Percentiles rank a stretch among this genome's conserved stretches.
phyloP scores from a whole-genome alignment of 2,329 filamentous ascomycete species.

The Diplocarpon mali region DNA sequence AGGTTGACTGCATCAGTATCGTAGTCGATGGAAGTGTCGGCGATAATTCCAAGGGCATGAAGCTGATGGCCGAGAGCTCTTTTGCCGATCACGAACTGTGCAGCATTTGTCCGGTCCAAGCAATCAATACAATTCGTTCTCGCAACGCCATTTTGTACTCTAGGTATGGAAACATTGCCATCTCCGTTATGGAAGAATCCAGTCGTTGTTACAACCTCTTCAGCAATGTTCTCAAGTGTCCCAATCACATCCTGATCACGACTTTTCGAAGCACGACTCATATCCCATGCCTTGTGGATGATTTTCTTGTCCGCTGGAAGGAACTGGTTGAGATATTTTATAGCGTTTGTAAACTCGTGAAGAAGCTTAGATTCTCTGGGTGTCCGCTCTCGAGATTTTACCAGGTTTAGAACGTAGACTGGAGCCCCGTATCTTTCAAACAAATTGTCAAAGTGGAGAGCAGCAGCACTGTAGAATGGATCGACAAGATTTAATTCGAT shows the following conservation, averaged over 20 bases:
- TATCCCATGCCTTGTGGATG: constrained; percentile 92
- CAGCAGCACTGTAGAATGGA: constrained; percentile 88
- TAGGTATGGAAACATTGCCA: constrained; percentile 49
- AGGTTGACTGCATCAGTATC: constrained; percentile 93
- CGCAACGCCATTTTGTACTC: constrained; percentile 82
- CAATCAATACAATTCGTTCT: constrained; percentile 98
- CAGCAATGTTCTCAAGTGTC: constrained; percentile 79
- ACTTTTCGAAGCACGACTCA: constrained; percentile 89
- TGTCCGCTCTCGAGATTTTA: constrained; percentile 78
- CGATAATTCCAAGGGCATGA: constrained; percentile 79
- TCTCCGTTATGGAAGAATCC: constrained; percentile 95
- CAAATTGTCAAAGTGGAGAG: constrained; percentile 87
- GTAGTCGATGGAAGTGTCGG: constrained; percentile 70
- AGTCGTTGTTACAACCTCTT: constrained; percentile 73
- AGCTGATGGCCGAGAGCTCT: constrained; percentile 84
- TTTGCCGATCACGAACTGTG: constrained; percentile 96
- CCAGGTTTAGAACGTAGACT: constrained; percentile 81
- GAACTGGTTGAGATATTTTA: constrained; percentile 91
- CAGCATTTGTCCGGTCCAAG: constrained; percentile 90
- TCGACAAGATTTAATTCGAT: constrained; percentile 94
- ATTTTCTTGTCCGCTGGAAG: constrained; percentile 76
- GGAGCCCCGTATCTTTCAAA: constrained; percentile 90
- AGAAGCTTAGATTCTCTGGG: constrained; percentile 87
- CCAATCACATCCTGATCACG: constrained; percentile 90
- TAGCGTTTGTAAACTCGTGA: constrained; percentile 74